Conservation (phyloP, 2,329 filamentous ascomycete genomes). For the Cladosporium cucumerinum region DNA sequence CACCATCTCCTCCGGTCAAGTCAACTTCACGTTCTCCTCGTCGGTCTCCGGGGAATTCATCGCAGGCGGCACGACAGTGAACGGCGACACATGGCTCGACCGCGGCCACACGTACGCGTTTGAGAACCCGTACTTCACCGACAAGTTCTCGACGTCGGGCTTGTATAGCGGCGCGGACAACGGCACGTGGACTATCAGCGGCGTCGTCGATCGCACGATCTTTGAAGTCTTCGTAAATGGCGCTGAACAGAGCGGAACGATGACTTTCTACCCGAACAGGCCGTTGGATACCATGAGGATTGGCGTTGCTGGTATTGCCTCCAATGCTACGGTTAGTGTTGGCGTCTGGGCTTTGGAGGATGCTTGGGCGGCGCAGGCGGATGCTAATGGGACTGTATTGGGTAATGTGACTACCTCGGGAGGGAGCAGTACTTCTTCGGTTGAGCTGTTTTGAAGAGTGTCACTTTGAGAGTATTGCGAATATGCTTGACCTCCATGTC, state of each 20-base stretch:
- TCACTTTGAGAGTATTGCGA: not conserved
- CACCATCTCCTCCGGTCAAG: conserved; percentile 32
- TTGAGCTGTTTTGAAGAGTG: not conserved
- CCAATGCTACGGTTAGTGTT: conserved; percentile 38
- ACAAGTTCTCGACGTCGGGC: conserved; percentile 47
- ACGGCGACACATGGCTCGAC: conserved; percentile 51
- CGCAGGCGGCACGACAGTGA: conserved; percentile 49
- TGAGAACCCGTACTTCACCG: conserved; percentile 54
- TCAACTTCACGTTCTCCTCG: conserved; percentile 55
- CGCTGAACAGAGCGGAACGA: conserved; percentile 50
- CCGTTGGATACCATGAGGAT: conserved; percentile 41
- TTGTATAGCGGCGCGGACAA: conserved; percentile 24
- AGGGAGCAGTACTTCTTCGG: not conserved
- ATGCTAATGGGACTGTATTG: conserved; percentile 33
- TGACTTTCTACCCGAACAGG: conserved; percentile 50
- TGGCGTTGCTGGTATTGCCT: conserved; percentile 34
- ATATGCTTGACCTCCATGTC: no score
- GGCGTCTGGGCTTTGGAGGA: conserved; percentile 40
- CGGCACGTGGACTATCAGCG: conserved; percentile 43
- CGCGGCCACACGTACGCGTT: conserved; percentile 50
- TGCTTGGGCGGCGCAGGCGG: conserved; percentile 36
- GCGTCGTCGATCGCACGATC: conserved; percentile 54
- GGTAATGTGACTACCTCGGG: conserved; percentile 34
- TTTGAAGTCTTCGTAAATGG: conserved; percentile 55
- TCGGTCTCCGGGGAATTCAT: conserved; percentile 50